A percentile compares a stretch with the other conserved stretches of the same genome.
These are phyloP conservation scores for Vairimorpha ceranae DNA, from an alignment of 371 early-diverging fungal genomes.

Conservation along the genomic window DNA sequence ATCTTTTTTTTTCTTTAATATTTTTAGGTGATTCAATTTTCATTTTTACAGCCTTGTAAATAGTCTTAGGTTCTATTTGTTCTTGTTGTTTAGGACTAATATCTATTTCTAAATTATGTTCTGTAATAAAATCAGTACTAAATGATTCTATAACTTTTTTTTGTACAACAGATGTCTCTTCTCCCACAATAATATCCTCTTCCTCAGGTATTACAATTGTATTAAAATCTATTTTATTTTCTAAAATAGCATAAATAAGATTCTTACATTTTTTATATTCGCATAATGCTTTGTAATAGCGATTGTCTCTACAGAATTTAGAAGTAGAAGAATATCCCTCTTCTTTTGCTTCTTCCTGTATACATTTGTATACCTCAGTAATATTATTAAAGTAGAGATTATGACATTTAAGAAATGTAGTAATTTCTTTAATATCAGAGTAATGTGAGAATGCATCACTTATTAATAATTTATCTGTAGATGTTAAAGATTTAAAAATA, in stretches of 20 bases:
- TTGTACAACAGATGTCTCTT: not conserved
- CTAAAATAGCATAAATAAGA: not conserved
- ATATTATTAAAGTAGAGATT: conserved; percentile 5
- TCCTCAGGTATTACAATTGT: not conserved
- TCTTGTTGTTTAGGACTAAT: not conserved
- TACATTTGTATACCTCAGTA: not conserved
- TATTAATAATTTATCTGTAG: conserved; percentile 28
- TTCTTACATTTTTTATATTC: not conserved
- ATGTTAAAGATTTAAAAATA: too few species aligned
- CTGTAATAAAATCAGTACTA: conserved; percentile 2
- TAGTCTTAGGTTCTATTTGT: not conserved
- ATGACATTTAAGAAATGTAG: conserved; percentile 9
- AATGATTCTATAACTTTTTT: not conserved
- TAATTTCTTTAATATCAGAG: not conserved
- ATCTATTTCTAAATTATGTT: not conserved
- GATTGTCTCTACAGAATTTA: conserved; percentile 15
- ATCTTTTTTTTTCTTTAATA: conserved; percentile 29
- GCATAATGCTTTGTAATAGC: conserved; percentile 1
- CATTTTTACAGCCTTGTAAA: not conserved
- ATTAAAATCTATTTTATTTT: not conserved
- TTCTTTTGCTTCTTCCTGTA: not conserved
- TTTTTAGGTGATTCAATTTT: not conserved
- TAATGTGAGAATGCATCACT: conserved; percentile 1
- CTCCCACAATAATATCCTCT: not conserved
- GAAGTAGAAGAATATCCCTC: conserved; percentile 19